A percentile compares a stretch with the other conserved stretches of the same genome.
Evolutionary conservation across 1,139 yeast species (phyloP).

Genomic region (Trichomonascaceae sp.): DNA sequence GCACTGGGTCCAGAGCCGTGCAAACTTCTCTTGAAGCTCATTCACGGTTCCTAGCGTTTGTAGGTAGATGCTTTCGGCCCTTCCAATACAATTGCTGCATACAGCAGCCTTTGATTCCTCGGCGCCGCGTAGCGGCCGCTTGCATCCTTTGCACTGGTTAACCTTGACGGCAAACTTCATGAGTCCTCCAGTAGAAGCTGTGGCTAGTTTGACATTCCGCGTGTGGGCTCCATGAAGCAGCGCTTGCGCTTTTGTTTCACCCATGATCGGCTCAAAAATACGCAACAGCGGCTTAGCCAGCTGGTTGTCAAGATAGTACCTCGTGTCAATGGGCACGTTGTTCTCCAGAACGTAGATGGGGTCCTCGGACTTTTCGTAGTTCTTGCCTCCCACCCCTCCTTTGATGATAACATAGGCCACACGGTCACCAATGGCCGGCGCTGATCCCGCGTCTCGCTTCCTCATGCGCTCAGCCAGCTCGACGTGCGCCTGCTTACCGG

Average conservation of each 20-base stretch:
- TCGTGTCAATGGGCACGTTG: conserved; percentile 87
- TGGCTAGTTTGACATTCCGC: conserved; percentile 56
- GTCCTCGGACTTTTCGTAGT: conserved; percentile 93
- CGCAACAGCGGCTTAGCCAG: conserved; percentile 83
- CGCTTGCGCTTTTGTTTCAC: conserved; percentile 66
- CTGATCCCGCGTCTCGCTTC: conserved; percentile 94
- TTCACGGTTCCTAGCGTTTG: conserved; percentile 70
- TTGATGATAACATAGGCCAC: conserved; percentile 91
- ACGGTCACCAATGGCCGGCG: conserved; percentile 94
- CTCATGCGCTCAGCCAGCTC: conserved; percentile 93
- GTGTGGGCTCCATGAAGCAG: conserved; percentile 69
- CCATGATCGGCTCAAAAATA: conserved; percentile 90
- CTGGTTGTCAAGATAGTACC: conserved; percentile 88
- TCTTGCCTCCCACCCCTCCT: conserved; percentile 71
- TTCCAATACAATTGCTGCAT: conserved; percentile 64
- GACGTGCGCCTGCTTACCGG: conserved; percentile 95
- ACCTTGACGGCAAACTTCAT: conserved; percentile 88
- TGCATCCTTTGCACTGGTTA: conserved; percentile 80
- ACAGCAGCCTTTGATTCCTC: conserved; percentile 55
- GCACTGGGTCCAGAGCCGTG: conserved; percentile 94
- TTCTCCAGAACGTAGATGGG: conserved; percentile 88
- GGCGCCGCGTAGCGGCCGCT: conserved; percentile 55
- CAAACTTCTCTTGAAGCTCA: conserved; percentile 67
- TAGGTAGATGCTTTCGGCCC: conserved; percentile 69
- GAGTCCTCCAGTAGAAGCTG: conserved; percentile 60